Evolutionary conservation across 257 asterid species (phyloP).

Genomic region (Prunella vulgaris): DNA sequence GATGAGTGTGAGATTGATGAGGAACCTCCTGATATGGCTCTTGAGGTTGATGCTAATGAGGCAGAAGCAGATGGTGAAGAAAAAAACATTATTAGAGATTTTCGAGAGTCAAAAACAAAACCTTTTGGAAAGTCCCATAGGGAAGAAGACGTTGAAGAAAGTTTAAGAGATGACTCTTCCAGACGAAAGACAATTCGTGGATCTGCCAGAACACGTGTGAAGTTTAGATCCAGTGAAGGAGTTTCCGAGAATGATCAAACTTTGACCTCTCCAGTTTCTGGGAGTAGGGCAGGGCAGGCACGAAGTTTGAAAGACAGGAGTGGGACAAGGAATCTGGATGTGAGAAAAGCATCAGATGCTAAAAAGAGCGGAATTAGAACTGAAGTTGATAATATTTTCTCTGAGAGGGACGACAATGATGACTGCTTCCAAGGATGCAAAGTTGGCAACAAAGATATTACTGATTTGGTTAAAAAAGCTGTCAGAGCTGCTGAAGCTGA

Average conservation of each 20-base stretch:
- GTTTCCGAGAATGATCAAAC: slow-evolving; percentile 57
- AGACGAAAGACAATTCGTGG: slow-evolving; percentile 67
- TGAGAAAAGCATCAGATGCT: slow-evolving; percentile 43
- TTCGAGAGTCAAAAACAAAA: slow-evolving; percentile 54
- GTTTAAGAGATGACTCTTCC: slow-evolving; percentile 58
- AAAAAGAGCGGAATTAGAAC: slow-evolving; percentile 40
- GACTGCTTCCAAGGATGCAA: slow-evolving; percentile 84
- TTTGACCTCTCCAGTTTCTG: slow-evolving; percentile 68
- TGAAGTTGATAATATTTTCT: slow-evolving; percentile 32
- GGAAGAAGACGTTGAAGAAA: slow-evolving; percentile 82
- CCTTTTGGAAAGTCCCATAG: slow-evolving; percentile 48
- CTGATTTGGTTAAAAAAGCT: slow-evolving; percentile 78
- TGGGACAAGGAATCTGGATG: slow-evolving; percentile 47
- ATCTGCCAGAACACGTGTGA: slow-evolving; percentile 52
- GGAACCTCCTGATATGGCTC: slow-evolving; percentile 49
- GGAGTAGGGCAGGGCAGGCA: slow-evolving; percentile 58
- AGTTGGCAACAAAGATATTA: slow-evolving; percentile 75
- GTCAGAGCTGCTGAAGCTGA: slow-evolving; percentile 96
- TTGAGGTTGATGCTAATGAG: slow-evolving; percentile 42
- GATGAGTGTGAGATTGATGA: slow-evolving; percentile 65
- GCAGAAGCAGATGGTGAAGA: slow-evolving; percentile 64
- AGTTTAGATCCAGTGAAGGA: slow-evolving; percentile 65
- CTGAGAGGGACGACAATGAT: slow-evolving; percentile 80
- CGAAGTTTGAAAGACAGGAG: slow-evolving; percentile 57
- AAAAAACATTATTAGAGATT: slow-evolving; percentile 45